Evolutionary conservation across 192 early-diverging fungal genomes (phyloP).

Genomic region (Backusella tuberculispora): DNA sequence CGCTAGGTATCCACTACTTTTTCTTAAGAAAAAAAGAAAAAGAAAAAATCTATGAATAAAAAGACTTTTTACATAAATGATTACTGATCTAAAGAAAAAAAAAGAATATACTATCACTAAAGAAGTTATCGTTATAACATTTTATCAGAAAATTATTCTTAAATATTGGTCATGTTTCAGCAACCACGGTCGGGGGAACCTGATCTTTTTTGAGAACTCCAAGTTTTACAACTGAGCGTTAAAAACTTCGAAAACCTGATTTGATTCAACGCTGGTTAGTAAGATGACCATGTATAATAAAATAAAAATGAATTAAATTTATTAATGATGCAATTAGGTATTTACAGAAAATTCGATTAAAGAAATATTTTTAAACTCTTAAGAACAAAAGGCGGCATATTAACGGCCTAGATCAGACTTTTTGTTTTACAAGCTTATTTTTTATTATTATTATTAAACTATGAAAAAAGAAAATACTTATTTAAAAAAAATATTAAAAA

Average conservation of each 20-base stretch:
- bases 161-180: not conserved
- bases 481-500: not conserved
- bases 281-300: not conserved
- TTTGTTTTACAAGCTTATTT: not conserved
- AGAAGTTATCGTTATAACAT: not conserved
- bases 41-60: not conserved
- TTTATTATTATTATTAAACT: not conserved
- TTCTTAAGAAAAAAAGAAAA: not conserved
- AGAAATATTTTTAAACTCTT: not conserved
- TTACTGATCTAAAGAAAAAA: not conserved
- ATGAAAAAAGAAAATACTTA: not conserved
- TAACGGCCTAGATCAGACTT: not conserved
- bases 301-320: not conserved
- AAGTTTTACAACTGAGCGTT: not conserved
- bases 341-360: not conserved
- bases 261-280: not conserved
- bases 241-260: not conserved
- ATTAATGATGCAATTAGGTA: not conserved
- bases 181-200: not conserved
- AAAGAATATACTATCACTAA: not conserved
- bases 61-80: not conserved
- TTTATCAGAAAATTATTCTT: not conserved
- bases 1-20: not conserved
- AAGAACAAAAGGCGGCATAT: not conserved
- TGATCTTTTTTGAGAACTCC: not conserved